Percentiles rank a stretch among this genome's conserved stretches.
Evolutionary conservation across 2,329 filamentous ascomycete species (phyloP).

Genomic region (Claviceps fusiformis): DNA sequence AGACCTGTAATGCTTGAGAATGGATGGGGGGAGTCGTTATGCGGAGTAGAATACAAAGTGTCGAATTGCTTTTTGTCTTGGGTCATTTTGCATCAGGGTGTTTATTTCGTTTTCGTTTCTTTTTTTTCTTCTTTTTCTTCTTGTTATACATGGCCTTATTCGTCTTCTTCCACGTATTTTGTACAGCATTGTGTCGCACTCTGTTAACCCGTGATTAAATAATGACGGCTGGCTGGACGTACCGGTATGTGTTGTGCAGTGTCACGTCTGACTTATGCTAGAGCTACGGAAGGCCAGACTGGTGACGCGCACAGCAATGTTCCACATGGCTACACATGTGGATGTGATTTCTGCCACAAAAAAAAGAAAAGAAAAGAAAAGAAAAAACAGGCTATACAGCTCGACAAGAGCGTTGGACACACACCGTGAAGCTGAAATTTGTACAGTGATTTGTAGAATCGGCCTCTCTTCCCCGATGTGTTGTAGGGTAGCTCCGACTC

Average conservation of each 20-base stretch:
- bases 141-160: slow-evolving; percentile 2
- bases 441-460: too few relatives aligned
- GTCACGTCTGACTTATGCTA: too few relatives aligned
- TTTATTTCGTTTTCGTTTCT: background rate
- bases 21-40: background rate
- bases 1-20: background rate
- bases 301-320: background rate
- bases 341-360: too few relatives aligned
- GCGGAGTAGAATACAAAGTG: slow-evolving; percentile 8
- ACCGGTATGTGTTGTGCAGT: background rate
- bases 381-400: too few relatives aligned
- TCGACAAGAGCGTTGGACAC: too few relatives aligned
- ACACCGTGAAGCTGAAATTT: too few relatives aligned
- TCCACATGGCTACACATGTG: too few relatives aligned
- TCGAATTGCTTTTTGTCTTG: slow-evolving; percentile 2
- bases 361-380: too few relatives aligned
- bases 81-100: slow-evolving; percentile 5
- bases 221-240: background rate
- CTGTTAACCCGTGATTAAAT: background rate
- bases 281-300: background rate
- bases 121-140: background rate
- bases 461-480: too few relatives aligned
- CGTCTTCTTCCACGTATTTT: too few relatives aligned
- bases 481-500: too few relatives aligned
- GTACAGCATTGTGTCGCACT: background rate